Conservation (phyloP, 192 early-diverging fungal species). For the Umbelopsis sp. region DNA sequence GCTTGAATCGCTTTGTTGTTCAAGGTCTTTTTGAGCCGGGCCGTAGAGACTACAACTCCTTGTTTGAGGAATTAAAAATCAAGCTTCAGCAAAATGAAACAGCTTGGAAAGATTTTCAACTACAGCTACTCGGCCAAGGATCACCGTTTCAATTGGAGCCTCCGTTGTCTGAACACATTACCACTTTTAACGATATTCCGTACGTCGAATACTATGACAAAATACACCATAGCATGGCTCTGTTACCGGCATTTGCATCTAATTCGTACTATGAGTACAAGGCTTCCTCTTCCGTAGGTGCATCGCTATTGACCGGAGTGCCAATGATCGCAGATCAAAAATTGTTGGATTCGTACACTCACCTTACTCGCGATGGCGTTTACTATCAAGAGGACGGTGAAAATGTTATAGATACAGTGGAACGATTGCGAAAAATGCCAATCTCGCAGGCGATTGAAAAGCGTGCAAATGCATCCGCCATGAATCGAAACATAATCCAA, state of each 20-base stretch:
- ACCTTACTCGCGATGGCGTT: constrained; percentile 2
- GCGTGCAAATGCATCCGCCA: constrained; percentile 5
- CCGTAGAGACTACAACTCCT: constrained; percentile 12
- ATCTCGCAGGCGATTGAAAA: neutral
- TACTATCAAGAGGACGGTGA: constrained; percentile 18
- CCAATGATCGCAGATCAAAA: constrained; percentile 7
- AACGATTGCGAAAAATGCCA: constrained; percentile 6
- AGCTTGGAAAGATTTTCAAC: constrained; percentile 9
- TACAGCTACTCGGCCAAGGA: constrained; percentile 5
- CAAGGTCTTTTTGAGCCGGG: constrained; percentile 8
- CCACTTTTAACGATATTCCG: neutral
- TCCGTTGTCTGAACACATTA: neutral
- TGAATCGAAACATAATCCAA: constrained; percentile 3
- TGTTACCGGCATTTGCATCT: constrained; percentile 17
- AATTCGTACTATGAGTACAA: neutral
- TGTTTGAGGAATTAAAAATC: constrained; percentile 4
- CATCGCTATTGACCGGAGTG: constrained; percentile 4
- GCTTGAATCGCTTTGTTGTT: constrained; percentile 4
- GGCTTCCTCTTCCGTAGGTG: constrained; percentile 21
- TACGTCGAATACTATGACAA: constrained; percentile 22
- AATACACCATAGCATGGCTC: constrained; percentile 15
- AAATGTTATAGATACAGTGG: constrained; percentile 12
- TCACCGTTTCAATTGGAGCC: constrained; percentile 5
- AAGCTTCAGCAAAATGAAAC: neutral
- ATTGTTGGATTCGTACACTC: neutral